Evolutionary conservation across 2,329 filamentous ascomycete species (phyloP).

Genomic region (Pseudogymnoascus sp.): DNA sequence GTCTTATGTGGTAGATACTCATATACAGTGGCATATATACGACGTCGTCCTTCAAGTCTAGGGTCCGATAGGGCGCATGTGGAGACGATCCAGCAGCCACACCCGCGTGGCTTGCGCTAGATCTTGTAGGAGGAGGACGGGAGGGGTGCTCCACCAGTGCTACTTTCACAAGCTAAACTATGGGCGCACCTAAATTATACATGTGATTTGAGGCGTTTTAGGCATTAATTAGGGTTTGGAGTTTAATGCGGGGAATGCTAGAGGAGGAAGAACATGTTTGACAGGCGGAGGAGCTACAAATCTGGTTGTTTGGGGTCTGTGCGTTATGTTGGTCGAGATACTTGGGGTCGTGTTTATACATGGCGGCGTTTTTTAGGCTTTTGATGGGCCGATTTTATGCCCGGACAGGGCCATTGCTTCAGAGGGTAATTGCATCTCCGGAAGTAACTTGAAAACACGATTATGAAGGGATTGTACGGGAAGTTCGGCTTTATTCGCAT

Average conservation of each 20-base stretch:
- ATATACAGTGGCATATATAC: too few species aligned
- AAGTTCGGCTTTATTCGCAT: background rate
- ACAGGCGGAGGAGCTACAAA: background rate
- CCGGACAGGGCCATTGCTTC: background rate
- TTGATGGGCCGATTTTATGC: background rate
- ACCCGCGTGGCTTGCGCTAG: too few species aligned
- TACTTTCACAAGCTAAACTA: background rate
- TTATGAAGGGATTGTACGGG: background rate
- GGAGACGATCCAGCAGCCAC: too few species aligned
- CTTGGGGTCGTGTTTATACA: background rate
- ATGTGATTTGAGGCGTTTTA: background rate
- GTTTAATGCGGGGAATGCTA: background rate
- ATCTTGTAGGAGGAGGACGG: background rate
- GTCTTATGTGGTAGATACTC: too few species aligned
- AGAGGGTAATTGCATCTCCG: background rate
- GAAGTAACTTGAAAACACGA: background rate
- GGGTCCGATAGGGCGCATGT: too few species aligned
- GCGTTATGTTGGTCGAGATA: background rate
- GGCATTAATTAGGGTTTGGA: background rate
- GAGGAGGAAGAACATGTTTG: background rate
- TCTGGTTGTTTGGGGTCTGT: background rate
- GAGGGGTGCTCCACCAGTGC: background rate
- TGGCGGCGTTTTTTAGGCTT: background rate
- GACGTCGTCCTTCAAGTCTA: too few species aligned
- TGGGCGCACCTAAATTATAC: too few species aligned